Evolutionary conservation across 1,284 basidiomycete genomes (phyloP), one percentile per base, ranked within the genome.

Genomic region (Trichosporon asahii): DNA sequence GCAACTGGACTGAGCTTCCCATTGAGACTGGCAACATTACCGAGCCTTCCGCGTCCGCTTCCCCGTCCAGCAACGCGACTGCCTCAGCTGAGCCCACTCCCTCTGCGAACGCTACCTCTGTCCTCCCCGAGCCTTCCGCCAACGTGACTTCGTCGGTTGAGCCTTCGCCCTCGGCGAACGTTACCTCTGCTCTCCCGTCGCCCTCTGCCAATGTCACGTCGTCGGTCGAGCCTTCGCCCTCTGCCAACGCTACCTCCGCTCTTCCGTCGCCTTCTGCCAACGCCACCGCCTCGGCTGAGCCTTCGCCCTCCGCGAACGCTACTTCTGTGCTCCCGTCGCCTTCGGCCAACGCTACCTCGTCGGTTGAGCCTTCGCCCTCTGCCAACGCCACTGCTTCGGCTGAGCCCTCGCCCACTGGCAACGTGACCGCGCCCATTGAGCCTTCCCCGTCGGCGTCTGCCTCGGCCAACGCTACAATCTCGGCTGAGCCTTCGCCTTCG

Each of bases 201-300:
- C 61, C 35, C 15, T 37, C 61, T 21, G 66, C 29, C 23, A 69
- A 57, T 55, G 37, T 14, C 14, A 61, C 66, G 15, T 57, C 66
- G 23, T 53, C 63, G 9, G 35, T 64, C 9, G 29, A 35, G 31
- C 29, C 67, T 12, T 37, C 75, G 27, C 53, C 70, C 31, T 53
- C 64, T 2, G 70, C 77, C 8, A 74, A 75, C 11, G 65, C 63
- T 1, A 68, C 70, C 6, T 46, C 65, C 7, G 44, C 27, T 15
- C 18, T 57, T 12, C 67, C 65, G 8, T 29, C 44, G 15, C 15
- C 64, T 15, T 65, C 64, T 18, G 31, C 64, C 14, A 63, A 63
- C 63, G 40, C 63, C 15, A 64, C 67, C 8, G n/a, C 29, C 1
- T 53, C 25, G 40, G n/a, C 23, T n/a, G 63, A 63, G 66, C 67